Conservation (phyloP, 1,284 basidiomycete species). For the Athelia sp. region DNA sequence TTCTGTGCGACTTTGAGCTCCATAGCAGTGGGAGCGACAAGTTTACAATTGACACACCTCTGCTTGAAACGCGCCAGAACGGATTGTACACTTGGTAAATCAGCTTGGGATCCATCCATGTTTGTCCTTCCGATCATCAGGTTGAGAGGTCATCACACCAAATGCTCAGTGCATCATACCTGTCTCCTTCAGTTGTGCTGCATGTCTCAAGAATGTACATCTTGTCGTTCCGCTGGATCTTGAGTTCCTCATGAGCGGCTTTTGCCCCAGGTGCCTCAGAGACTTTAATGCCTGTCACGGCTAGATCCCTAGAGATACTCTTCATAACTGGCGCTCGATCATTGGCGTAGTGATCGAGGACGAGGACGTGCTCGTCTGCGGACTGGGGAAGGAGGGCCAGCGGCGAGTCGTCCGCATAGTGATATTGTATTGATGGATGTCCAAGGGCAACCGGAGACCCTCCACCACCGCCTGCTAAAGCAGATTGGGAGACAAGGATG, state of each 20-base stretch:
- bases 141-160: too few species aligned
- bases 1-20: conserved; percentile 34
- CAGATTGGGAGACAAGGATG: conserved; percentile 53
- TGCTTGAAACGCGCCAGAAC: conserved; percentile 59
- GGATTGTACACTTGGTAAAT: conserved; percentile 41
- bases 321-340: conserved; percentile 39
- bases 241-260: conserved; percentile 36
- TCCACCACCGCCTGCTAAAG: conserved; percentile 29
- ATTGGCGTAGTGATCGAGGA: conserved; percentile 57
- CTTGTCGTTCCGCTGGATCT: conserved; percentile 45
- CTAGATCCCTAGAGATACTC: conserved; percentile 58
- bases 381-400: conserved; percentile 51
- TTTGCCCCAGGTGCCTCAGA: conserved; percentile 69
- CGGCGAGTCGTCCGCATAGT: conserved; percentile 73
- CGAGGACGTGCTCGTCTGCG: conserved; percentile 61
- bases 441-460: conserved; percentile 31
- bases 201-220: conserved; percentile 75
- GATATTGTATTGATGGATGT: conserved; percentile 77
- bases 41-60: conserved; percentile 41
- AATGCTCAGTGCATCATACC: conserved; percentile 23
- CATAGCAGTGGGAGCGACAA: neutral
- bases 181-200: conserved; percentile 32
- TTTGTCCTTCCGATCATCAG: neutral
- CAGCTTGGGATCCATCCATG: conserved; percentile 33
- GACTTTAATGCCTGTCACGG: conserved; percentile 55